phyloP scores from a whole-genome alignment of 495 filamentous ascomycete species.

The Penicillium odoratum region DNA sequence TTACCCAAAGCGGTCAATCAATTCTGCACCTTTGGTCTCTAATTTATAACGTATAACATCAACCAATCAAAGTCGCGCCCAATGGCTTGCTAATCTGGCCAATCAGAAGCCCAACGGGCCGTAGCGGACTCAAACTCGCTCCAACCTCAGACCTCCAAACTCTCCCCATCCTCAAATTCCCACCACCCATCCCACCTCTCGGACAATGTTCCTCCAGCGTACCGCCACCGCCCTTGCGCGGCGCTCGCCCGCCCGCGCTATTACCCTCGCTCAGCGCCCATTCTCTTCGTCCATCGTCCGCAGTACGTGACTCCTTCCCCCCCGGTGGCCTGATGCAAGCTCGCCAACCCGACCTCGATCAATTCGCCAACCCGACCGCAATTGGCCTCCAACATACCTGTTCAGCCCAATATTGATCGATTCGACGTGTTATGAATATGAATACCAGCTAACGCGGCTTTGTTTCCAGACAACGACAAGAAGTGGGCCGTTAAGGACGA shows the following conservation, averaged over 20 bases:
- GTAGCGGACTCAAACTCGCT: conserved; percentile 46
- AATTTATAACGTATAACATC: conserved; percentile 21
- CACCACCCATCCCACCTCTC: conserved; percentile 25
- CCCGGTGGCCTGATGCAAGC: conserved; percentile 28
- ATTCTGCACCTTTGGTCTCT: conserved; percentile 22
- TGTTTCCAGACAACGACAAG: conserved; percentile 33
- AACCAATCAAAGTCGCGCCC: conserved; percentile 32
- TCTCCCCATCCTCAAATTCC: conserved; percentile 32
- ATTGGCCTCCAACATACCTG: conserved; percentile 17
- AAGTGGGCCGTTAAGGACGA: conserved; percentile 39
- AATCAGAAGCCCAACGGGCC: conserved; percentile 36
- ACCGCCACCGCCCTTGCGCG: conserved; percentile 70
- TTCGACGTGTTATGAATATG: background rate
- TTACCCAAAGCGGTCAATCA: conserved; percentile 21
- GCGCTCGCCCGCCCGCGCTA: conserved; percentile 63
- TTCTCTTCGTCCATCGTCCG: conserved; percentile 51
- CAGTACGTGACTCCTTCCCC: conserved; percentile 41
- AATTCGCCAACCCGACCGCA: conserved; percentile 17
- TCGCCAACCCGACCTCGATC: conserved; percentile 21
- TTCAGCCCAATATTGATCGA: background rate
- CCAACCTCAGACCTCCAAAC: conserved; percentile 45
- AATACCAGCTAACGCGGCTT: conserved; percentile 31
- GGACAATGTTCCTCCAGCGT: conserved; percentile 81
- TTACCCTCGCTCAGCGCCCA: conserved; percentile 44
- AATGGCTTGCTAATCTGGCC: conserved; percentile 16